phyloP scores from a whole-genome alignment of 108 stramenopile genomes.

The Thalassiosira profunda region DNA sequence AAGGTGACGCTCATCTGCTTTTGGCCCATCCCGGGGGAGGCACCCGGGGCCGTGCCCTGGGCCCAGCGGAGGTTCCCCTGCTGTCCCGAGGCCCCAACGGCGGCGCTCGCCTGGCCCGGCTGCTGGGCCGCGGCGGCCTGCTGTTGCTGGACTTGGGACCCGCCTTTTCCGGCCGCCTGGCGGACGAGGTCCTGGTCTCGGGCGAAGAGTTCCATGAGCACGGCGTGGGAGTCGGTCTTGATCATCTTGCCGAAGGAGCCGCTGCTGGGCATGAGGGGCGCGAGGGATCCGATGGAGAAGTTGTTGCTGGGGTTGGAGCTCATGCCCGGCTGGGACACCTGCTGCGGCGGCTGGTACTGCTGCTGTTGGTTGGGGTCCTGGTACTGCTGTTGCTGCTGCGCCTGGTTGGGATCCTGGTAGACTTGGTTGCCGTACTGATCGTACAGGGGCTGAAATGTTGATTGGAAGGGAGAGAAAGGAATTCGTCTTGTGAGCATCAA shows the following conservation, averaged over 20 bases:
- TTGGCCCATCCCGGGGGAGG: constrained; percentile 33
- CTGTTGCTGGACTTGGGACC: background rate
- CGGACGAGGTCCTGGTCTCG: constrained; percentile 92
- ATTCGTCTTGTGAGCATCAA: background rate
- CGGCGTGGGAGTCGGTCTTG: constrained; percentile 93
- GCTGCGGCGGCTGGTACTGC: constrained; percentile 1
- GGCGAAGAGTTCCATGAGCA: constrained; percentile 93
- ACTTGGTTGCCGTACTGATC: constrained; percentile 62
- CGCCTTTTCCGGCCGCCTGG: constrained; percentile 59
- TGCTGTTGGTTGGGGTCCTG: constrained; percentile 5
- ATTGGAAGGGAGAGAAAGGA: background rate
- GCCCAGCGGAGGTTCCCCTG: constrained; percentile 24
- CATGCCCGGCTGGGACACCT: constrained; percentile 43
- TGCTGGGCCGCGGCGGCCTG: constrained; percentile 35
- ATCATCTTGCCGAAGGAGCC: constrained; percentile 56
- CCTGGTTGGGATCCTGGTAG: constrained; percentile 27
- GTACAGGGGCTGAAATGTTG: background rate
- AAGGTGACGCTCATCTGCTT: constrained; percentile 51
- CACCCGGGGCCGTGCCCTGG: constrained; percentile 9
- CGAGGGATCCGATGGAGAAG: constrained; percentile 54
- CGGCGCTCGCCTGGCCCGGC: constrained; percentile 9
- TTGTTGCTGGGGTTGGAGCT: no score
- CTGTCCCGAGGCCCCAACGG: constrained; percentile 23
- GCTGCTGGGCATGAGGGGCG: constrained; percentile 27
- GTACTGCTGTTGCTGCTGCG: constrained; percentile 29